Evolutionary conservation across 2,329 filamentous ascomycete genomes (phyloP), one percentile per base, ranked within the genome.

Genomic region (Zopfia rhizophila): DNA sequence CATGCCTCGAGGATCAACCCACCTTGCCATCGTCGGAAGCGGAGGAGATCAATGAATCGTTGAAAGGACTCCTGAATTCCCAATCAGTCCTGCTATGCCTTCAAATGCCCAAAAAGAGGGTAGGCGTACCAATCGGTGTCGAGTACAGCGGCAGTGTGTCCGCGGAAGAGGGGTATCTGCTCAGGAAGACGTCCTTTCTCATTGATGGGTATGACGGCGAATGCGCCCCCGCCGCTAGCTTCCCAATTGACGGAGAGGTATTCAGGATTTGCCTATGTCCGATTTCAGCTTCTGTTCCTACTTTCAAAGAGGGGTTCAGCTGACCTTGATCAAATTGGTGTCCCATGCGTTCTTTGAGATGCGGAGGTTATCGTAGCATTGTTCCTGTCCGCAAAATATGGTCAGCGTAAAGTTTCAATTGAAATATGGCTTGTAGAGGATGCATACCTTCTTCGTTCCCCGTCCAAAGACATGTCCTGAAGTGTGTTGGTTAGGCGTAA

Each of bases 261-360:
- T 74, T 96, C 87, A 37, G 94, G 92, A 75, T 99, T 99, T 72
- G 86, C 94, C 91, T 95, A 70, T 38, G 56, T 18, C 10, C 18
- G 41, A 45, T 46, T 48, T 69, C 48, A 68, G 62, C 60, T 55
- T 45, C 45, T 40, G 54, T 19, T 45, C 32, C 45, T 42, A 45
- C 53, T 60, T 60, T 63, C 65, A 61, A 62, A 53, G 55, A 56
- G 47, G 42, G 36, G 38, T 33, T 51, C 38, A 43, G 70, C 81
- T 72, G 74, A 95, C 91, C 88, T 97, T 97, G 78, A 97, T 84
- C 69, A 99, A 80, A 78, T 99, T 99, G 67, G 92, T 97, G 75
- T 99, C 94, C 94, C 94, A 99, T 44, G 94, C 94, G 86, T 99
- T 99, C 76, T 89, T 90, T 69, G 91, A 97, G 75, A 99, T 91